Percentiles rank a stretch among this genome's conserved stretches.
phyloP scores from a whole-genome alignment of 129 eudicot genomes.

The Erigeron canadensis region DNA sequence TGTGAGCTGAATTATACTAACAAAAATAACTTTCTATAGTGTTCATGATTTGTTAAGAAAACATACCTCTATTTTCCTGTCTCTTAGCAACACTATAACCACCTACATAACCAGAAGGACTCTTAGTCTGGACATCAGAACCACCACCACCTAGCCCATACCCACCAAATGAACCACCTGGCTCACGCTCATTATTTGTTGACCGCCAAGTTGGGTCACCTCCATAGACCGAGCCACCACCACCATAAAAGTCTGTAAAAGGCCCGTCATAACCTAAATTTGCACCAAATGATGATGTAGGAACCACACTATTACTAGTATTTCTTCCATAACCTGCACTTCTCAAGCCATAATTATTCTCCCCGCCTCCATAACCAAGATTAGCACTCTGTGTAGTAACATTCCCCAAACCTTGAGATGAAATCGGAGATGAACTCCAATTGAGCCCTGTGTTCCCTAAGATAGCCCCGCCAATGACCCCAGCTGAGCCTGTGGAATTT shows the following conservation, averaged over 20 bases:
- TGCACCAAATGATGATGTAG: conserved; percentile 40
- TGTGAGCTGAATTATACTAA: too few relatives aligned
- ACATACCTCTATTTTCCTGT: conserved; percentile 51
- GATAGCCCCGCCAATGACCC: conserved; percentile 45
- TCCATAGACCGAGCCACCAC: conserved; percentile 45
- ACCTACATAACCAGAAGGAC: conserved; percentile 49
- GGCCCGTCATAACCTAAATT: conserved; percentile 55
- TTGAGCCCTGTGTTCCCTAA: conserved; percentile 42
- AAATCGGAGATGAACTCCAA: conserved; percentile 48
- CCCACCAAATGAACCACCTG: conserved; percentile 52
- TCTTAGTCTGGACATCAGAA: conserved; percentile 37
- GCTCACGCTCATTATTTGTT: conserved; percentile 43
- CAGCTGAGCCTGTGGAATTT: conserved; percentile 44
- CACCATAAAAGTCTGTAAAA: conserved; percentile 49
- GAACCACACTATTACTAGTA: conserved; percentile 33
- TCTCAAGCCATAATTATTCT: conserved; percentile 41
- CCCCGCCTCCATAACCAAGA: conserved; percentile 51
- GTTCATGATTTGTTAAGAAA: not conserved
- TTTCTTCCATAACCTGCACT: conserved; percentile 51
- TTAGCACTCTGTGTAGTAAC: conserved; percentile 36
- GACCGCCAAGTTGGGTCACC: conserved; percentile 52
- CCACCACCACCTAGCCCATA: conserved; percentile 40
- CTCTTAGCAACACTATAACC: conserved; percentile 49
- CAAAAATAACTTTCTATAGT: too few relatives aligned
- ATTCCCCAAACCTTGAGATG: conserved; percentile 49